Evolutionary conservation across 78 protist genomes (phyloP), one percentile per base, ranked within the genome.

Genomic region (Tieghemostelium lacteum): DNA sequence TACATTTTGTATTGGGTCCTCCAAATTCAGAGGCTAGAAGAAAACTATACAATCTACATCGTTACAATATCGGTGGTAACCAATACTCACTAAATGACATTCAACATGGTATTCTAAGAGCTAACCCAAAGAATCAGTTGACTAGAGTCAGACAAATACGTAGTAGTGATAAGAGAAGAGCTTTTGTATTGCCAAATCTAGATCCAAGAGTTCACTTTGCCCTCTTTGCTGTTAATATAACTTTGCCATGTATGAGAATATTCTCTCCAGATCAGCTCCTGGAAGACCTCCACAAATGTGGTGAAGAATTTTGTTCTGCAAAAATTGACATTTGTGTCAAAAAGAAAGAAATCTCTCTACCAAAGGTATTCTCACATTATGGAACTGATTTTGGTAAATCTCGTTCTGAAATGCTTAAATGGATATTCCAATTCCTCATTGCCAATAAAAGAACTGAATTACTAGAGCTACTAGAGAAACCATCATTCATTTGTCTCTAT

Each of bases 301-400:
- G 91, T 26, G 91, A 83, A 7, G 91, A 83, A 22, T 83, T 83
- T 69, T 83, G 91, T 60, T 29, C 54, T 3, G 40, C 74, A 34
- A 83, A 83, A 26, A 69, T 83, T 5, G 91, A 83, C 33, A 83
- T 83, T 57, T 83, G 91, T 49, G 52, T 58, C 24, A 83, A 83
- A 61, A 83, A 83, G 75, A 83, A 83, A n/a, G 91, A 83, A 36
- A 83, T 83, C 0, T 64, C 75, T 16, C 54, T 83, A 33, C 91
- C 91, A 24, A 66, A 67, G 33, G 57, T 83, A 60, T 83, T 83
- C 39, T 83, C 91, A 12, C 91, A 83, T 29, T 83, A 57, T 69
- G 91, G 80, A n/a, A 83, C 91, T 24, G 91, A 83, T 33, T 83
- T 83, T 58, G 91, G 91, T 28, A 69, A 83, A 45, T 69, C 49